Base-by-base conservation (phyloP, 352 stramenopile genomes). In the Globisporangium parvum region DNA sequence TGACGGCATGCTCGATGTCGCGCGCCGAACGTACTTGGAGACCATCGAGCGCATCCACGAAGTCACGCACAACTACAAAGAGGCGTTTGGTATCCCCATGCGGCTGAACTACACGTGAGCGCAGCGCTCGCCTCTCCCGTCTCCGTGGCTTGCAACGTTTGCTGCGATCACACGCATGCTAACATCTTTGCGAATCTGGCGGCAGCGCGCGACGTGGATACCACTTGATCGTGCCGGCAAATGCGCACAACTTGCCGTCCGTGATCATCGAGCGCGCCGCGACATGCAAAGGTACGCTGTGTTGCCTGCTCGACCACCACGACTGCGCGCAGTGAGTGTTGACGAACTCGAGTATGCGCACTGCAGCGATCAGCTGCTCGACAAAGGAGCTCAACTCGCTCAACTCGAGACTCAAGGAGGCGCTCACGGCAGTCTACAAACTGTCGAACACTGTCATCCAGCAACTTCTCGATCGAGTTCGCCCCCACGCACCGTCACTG, bases 391-490 rank as follows among this genome's bases (percentile, higher is more conserved):
- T 97, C 9, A 80, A 87, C 21, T 94, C 78, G 18, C 75, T 97
- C 6, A 96, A 96, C 52, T 65, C 82, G 44, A 75, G 88, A 17
- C 65, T 93, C 2, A 82, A 76, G 11, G 90, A 97, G 65, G 80
- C 88, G 4, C 68, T 96, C 26, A 75, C 65, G 3, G 86, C 89
- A 14, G 77, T 95, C 18, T 94, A 97, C 55, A 87, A 94, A 57
- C 74, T 96, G 8, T 96, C 91, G 1, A 93, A 96, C 56, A 65
- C 71, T 21, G 74, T 93, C 14, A 83, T 97, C 21, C 87, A 96
- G 53, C 66, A 83, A 11, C 63, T 97, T 2, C 69, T 96, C 10
- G 69, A 90, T 52, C 78, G 83, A 52, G 88, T 97, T 51, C 75
- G 79, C 10, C 75, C 87, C 23, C 69, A 74, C 49, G 75, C 91